phyloP scores from a whole-genome alignment of 1,139 yeast genomes.

The Blastobotrys indianensis region DNA sequence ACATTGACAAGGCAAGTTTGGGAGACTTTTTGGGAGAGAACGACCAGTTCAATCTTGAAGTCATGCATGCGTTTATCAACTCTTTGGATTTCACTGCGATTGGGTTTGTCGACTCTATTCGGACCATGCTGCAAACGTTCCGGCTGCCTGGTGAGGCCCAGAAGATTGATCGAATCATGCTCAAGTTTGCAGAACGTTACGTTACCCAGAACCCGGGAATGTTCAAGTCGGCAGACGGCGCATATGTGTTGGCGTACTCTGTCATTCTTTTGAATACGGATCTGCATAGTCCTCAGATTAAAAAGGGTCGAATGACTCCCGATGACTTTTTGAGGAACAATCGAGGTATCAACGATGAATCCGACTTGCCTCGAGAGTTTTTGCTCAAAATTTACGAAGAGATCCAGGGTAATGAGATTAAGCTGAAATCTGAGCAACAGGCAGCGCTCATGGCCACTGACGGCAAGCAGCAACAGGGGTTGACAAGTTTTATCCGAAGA shows the following conservation, averaged over 20 bases:
- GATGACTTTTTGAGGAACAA: conserved; percentile 84
- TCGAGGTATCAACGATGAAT: conserved; percentile 89
- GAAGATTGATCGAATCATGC: conserved; percentile 92
- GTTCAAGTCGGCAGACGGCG: conserved; percentile 90
- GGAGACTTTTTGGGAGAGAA: conserved; percentile 96
- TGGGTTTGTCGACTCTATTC: conserved; percentile 78
- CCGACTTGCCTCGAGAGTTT: conserved; percentile 71
- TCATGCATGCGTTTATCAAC: conserved; percentile 94
- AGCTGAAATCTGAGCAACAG: conserved; percentile 87
- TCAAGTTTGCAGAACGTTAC: conserved; percentile 91
- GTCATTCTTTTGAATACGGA: conserved; percentile 92
- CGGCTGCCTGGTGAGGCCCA: conserved; percentile 98
- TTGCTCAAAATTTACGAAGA: conserved; percentile 66
- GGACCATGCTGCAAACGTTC: conserved; percentile 78
- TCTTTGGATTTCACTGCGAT: conserved; percentile 66
- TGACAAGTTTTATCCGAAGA: conserved; percentile 55
- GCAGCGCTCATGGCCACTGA: conserved; percentile 77
- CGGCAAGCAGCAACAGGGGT: conserved; percentile 41
- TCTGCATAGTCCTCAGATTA: conserved; percentile 75
- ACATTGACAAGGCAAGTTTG: conserved; percentile 73
- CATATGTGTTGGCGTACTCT: conserved; percentile 87
- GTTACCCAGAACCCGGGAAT: conserved; percentile 78
- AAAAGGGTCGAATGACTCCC: conserved; percentile 68
- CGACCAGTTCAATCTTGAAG: conserved; percentile 64
- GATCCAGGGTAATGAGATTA: conserved; percentile 77